phyloP scores from a whole-genome alignment of 129 eudicot genomes.

The Glebionis coronaria region DNA sequence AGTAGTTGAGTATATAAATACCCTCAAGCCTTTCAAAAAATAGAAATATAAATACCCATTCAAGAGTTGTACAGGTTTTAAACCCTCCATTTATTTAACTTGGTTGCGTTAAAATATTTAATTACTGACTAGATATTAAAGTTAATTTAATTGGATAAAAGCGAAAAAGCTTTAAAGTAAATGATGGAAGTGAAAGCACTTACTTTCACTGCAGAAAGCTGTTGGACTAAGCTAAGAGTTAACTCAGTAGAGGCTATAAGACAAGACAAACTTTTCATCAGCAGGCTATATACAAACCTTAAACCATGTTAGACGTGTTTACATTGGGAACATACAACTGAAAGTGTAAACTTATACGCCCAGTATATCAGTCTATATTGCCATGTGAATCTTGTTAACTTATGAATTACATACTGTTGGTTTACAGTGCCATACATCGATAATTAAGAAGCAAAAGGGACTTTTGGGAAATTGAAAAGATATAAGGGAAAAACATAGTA shows the following conservation, averaged over 20 bases:
- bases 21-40: too few relatives aligned
- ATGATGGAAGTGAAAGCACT: slow-evolving; percentile 32
- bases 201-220: slow-evolving; percentile 31
- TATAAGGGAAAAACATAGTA: too few relatives aligned
- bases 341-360: slow-evolving; percentile 11
- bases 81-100: neutral
- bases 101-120: neutral
- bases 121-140: too few relatives aligned
- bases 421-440: too few relatives aligned
- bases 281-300: slow-evolving; percentile 23
- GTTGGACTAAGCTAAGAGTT: slow-evolving; percentile 21
- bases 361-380: slow-evolving; percentile 1
- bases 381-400: neutral
- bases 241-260: slow-evolving; percentile 25
- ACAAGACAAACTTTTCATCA: slow-evolving; percentile 31
- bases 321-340: slow-evolving; percentile 29
- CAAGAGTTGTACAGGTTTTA: neutral
- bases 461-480: too few relatives aligned
- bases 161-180: slow-evolving; percentile 15
- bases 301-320: slow-evolving; percentile 22
- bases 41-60: too few relatives aligned
- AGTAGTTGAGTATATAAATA: too few relatives aligned
- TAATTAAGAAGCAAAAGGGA: too few relatives aligned
- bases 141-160: neutral
- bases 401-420: too few relatives aligned